Base-by-base conservation (phyloP, 768 basidiomycete genomes). In the Thelephora aurantiotincta region DNA sequence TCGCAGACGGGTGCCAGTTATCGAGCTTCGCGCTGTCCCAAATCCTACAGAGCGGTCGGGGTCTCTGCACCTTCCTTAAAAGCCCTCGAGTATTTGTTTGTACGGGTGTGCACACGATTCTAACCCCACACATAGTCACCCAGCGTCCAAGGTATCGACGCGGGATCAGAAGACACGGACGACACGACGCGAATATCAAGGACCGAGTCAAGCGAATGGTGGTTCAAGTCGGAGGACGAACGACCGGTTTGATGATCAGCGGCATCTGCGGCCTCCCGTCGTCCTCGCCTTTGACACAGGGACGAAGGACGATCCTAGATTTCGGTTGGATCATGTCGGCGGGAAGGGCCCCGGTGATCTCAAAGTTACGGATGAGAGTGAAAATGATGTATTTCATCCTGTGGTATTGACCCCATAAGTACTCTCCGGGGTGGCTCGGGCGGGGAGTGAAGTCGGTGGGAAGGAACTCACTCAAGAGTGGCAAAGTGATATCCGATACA, bases 401-500 rank as follows among this genome's bases (percentile, higher is more conserved):
- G 47, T 12, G 9, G 35, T 18, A 30, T 30, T 30, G 26, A 9
- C 26, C 26, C 4, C 26, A 9, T 30, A 9, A 30, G 26, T 30
- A 30, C 5, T 30, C 4, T 30, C 26, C 26, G 9, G 26, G 4
- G 26, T 43, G 9, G 14, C 22, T 16, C 11, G 33, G 11, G 18
- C 2, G 19, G 13, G 13, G 12, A 11, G 20, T n/a, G 7, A n/a
- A n/a, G n/a, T n/a, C n/a, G n/a, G 20, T 11, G 16, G 37, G 26
- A 30, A 30, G 26, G 26, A 30, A 68, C 75, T 37, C 50, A 78
- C 75, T 78, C 78, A 14, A 73, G 63, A n/a, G 82, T 58, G 12
- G 81, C 67, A 56, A 82, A 82, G 3, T 75, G 71, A 56, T 74
- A 82, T 0, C 80, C 80, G 33, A 83, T 81, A 51, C 81, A 85